Conservation (phyloP, 2,329 filamentous ascomycete genomes). For the Sporothrix inflata region DNA sequence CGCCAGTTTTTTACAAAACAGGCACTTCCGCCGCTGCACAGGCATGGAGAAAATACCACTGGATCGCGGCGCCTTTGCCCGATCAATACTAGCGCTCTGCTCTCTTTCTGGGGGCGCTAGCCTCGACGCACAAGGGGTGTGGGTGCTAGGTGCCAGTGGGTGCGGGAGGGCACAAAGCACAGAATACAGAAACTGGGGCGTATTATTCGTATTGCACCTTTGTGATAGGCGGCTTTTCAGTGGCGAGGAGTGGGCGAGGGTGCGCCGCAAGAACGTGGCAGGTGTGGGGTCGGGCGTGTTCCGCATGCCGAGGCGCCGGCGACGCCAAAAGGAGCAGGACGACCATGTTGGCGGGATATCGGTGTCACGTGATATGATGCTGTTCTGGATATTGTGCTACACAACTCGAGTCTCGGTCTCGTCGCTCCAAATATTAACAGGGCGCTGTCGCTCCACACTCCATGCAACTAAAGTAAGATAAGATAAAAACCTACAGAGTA, state of each 20-base stretch:
- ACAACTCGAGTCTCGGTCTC: neutral
- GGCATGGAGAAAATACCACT: conserved; percentile 6
- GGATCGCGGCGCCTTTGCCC: conserved; percentile 18
- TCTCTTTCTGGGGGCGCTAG: neutral
- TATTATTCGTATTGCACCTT: neutral
- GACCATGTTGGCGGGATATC: neutral
- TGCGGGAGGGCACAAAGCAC: neutral
- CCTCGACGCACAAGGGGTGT: neutral
- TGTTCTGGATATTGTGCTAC: too few relatives aligned
- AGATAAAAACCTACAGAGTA: too few relatives aligned
- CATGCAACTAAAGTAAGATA: too few relatives aligned
- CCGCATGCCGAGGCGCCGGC: neutral
- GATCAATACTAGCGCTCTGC: neutral
- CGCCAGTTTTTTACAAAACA: conserved; percentile 23
- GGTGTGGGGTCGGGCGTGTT: conserved; percentile 4
- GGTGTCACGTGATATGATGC: neutral
- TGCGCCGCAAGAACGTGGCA: conserved; percentile 21
- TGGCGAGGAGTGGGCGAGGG: too few relatives aligned
- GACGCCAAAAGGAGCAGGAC: too few relatives aligned
- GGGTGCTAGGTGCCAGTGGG: neutral
- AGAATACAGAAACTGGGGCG: neutral
- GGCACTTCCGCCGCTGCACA: conserved; percentile 27
- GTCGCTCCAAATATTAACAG: neutral
- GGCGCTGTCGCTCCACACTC: too few relatives aligned
- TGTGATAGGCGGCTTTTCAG: neutral